phyloP scores from a whole-genome alignment of 73 alveolate species.

The Effrenium voratum region DNA sequence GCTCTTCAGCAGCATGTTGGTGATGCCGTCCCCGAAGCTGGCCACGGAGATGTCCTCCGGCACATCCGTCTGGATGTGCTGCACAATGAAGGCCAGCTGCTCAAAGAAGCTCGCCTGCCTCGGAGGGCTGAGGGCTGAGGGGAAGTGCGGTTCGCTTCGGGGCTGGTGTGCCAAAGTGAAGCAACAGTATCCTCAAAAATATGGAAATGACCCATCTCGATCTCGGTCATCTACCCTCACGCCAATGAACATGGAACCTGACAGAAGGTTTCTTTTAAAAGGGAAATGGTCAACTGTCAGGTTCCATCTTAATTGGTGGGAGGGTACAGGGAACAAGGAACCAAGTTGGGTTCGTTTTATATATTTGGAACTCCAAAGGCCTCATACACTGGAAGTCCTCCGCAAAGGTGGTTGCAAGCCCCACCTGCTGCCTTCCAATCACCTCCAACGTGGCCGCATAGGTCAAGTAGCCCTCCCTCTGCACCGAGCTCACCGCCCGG shows the following conservation, averaged over 20 bases:
- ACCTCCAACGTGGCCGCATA: constrained; percentile 86
- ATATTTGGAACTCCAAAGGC: no score
- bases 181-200: no score
- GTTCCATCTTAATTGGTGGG: no score
- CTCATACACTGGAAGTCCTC: constrained; percentile 89
- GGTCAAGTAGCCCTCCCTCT: constrained; percentile 71
- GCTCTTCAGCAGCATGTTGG: background rate
- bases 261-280: no score
- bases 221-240: no score
- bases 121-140: background rate
- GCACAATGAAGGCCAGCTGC: constrained; percentile 89
- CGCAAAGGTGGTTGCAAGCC: constrained; percentile 59
- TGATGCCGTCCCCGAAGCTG: constrained; percentile 1
- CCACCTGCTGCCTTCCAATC: constrained; percentile 70
- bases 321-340: no score
- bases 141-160: no score
- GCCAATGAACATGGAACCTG: no score
- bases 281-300: no score
- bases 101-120: constrained; percentile 60
- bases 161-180: no score
- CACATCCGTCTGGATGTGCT: constrained; percentile 64
- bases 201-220: no score
- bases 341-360: no score
- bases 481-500: constrained; percentile 86
- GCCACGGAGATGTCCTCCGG: background rate